phyloP scores from a whole-genome alignment of 176 grass and related monocot genomes.

The Urochloa ruziziensis region DNA sequence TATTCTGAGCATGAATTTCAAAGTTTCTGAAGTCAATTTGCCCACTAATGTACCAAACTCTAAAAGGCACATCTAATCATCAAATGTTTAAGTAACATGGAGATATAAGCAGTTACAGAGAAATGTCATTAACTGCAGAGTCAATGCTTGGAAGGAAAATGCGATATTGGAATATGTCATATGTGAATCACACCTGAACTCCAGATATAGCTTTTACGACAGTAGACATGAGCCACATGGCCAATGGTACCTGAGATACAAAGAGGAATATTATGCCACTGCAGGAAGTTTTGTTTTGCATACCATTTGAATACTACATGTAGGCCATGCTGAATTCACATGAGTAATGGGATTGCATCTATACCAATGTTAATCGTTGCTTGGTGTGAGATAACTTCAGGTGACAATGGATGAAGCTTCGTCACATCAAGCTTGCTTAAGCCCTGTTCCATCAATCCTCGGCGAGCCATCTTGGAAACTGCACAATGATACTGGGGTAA shows the following conservation, averaged over 20 bases:
- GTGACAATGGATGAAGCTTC: slow-evolving; percentile 71
- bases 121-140: background rate
- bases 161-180: background rate
- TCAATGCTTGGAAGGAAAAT: background rate
- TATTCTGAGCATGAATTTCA: background rate
- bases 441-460: slow-evolving; percentile 90
- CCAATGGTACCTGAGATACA: slow-evolving; percentile 76
- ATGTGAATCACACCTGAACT: slow-evolving; percentile 64
- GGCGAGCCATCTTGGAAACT: slow-evolving; percentile 48
- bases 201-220: slow-evolving; percentile 96
- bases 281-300: background rate
- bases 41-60: background rate
- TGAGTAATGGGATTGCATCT: background rate
- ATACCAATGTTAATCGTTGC: slow-evolving; percentile 90
- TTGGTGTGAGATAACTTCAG: slow-evolving; percentile 87
- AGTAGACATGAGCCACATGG: slow-evolving; percentile 90
- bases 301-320: background rate
- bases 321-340: background rate
- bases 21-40: background rate
- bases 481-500: too few species aligned
- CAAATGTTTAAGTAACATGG: background rate
- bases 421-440: slow-evolving; percentile 82
- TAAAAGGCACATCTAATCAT: background rate
- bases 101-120: background rate
- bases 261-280: slow-evolving; percentile 3